Evolutionary conservation across 2,329 filamentous ascomycete species (phyloP), one percentile per base, ranked within the genome.

Genomic region (Shiraia bambusicola): DNA sequence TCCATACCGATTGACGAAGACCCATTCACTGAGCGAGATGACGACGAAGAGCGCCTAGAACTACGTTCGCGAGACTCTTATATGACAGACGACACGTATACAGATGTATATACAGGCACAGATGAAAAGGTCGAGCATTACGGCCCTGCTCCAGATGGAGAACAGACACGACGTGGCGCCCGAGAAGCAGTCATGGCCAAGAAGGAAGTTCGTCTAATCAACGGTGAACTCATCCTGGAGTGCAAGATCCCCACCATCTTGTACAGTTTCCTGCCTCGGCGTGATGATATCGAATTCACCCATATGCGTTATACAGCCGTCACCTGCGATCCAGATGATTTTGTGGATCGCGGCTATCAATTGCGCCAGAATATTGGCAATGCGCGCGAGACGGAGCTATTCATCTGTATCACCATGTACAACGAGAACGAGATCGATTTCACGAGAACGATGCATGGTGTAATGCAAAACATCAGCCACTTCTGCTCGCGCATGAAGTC

Each of bases 191-290:
- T 95, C 59, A 92, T 92, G 81, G 82, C 86, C 9, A 93, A 85
- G 70, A 95, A 95, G 65, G 92, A 97, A 69, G 93, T 98, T 40
- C 85, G 89, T 59, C 80, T 98, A 31, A 94, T 97, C 78, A 97
- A 98, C 65, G 93, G 93, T 63, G 92, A 98, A 71, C 83, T 98
- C 38, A 92, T 98, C 44, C 78, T 98, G 33, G 93, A 98, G 73
- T 97, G 93, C 78, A 98, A 98, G 73, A 98, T 98, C 54, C 93
- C 94, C 0, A 98, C 93, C 1, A 98, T 97, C 56, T 77, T 98
- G 28, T 94, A 97, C 79, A 95, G 90, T 66, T 98, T 98, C 72
- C 74, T 98, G 48, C 94, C 94, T 0, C 82, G 92, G 12, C 83
- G 92, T 45, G 90, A 96, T 64, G 92, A 95, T 67, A 79, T 92